Conservation (phyloP, 2,329 filamentous ascomycete species). For the Chaetomiaceae sp. region DNA sequence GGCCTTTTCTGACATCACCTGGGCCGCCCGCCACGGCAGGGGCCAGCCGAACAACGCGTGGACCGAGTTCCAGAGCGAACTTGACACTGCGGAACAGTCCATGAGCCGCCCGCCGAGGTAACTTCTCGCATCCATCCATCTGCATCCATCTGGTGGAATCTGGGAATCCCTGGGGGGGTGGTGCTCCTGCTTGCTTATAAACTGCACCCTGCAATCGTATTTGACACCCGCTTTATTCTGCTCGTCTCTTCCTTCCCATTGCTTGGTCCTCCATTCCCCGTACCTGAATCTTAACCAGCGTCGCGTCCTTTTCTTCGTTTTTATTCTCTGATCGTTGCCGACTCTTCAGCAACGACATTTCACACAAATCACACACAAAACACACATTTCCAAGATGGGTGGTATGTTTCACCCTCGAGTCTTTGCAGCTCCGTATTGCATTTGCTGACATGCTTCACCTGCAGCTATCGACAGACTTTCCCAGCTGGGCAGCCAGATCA, state of each 20-base stretch:
- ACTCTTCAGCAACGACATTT: not conserved
- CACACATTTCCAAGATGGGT: slow-evolving; percentile 20
- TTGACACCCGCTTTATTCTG: no score
- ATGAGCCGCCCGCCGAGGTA: slow-evolving; percentile 13
- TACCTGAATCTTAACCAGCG: no score
- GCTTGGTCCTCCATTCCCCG: no score
- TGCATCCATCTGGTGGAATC: not conserved
- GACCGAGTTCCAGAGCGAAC: slow-evolving; percentile 13
- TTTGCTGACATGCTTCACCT: slow-evolving; percentile 6
- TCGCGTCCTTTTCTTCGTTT: no score
- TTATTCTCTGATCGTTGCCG: not conserved
- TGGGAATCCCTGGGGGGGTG: not conserved
- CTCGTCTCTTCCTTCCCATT: no score
- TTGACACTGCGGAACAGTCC: no score
- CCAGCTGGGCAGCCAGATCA: slow-evolving; percentile 58
- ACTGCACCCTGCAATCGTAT: no score
- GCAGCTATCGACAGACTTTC: slow-evolving; percentile 53
- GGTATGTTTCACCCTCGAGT: no score
- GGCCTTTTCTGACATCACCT: slow-evolving; percentile 29
- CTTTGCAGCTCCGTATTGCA: no score
- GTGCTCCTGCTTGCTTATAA: slow-evolving; percentile 6
- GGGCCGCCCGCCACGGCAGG: slow-evolving; percentile 10
- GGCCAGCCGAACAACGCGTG: slow-evolving; percentile 6
- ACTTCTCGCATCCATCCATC: no score
- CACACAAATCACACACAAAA: not conserved